Evolutionary conservation across 352 stramenopile species (phyloP).

Genomic region (Pythium angustatum): DNA sequence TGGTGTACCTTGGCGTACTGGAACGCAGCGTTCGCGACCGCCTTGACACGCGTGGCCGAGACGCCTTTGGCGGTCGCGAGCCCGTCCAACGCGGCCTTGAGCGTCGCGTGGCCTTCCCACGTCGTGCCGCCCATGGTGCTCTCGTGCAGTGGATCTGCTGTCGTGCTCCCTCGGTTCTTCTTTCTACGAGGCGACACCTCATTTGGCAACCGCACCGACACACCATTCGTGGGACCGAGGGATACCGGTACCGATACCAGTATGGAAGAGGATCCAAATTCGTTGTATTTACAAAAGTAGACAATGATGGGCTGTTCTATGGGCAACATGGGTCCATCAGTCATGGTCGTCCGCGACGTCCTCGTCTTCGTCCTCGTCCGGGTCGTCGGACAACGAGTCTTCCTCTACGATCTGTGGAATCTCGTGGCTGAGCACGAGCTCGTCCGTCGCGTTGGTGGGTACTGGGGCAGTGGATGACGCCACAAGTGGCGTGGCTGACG

Average conservation of each 20-base stretch:
- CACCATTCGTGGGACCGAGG: not conserved
- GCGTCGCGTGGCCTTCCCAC: conserved; percentile 73
- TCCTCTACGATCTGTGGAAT: conserved; percentile 22
- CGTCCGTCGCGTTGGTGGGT: not conserved
- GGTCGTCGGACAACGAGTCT: not conserved
- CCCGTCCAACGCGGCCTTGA: conserved; percentile 67
- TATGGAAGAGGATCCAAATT: not conserved
- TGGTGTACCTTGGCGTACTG: conserved; percentile 76
- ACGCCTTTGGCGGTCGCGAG: conserved; percentile 76
- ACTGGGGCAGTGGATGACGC: not conserved
- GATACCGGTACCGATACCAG: conserved; percentile 11
- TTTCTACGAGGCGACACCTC: not conserved
- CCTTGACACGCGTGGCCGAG: conserved; percentile 76
- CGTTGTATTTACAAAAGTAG: not conserved
- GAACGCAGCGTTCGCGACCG: conserved; percentile 63
- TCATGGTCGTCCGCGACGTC: conserved; percentile 19
- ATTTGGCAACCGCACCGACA: not conserved
- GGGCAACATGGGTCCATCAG: not conserved
- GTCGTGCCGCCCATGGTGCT: conserved; percentile 15
- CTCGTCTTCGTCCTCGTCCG: conserved; percentile 5
- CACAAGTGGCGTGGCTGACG: not conserved
- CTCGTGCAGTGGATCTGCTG: conserved; percentile 1
- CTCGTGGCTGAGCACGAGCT: conserved; percentile 3
- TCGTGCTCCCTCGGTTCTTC: not conserved
- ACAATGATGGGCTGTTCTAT: not conserved